Conservation (phyloP, 768 basidiomycete species). For the Phylloporus sp. region DNA sequence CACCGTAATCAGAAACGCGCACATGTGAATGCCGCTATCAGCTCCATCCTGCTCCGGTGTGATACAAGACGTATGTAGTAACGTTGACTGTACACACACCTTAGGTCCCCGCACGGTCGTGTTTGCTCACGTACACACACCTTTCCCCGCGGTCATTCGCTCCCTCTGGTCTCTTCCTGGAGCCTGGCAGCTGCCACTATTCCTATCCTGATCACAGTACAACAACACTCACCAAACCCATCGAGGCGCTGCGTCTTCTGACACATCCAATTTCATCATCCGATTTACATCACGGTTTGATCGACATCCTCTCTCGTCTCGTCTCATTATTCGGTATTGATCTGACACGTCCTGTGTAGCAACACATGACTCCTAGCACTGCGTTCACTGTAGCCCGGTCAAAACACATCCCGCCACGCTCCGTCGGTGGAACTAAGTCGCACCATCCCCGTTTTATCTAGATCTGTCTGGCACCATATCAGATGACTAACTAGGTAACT, state of each 20-base stretch:
- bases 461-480: not conserved
- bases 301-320: slow-evolving; percentile 16
- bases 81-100: slow-evolving; percentile 32
- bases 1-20: slow-evolving; percentile 33
- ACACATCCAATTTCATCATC: slow-evolving; percentile 24
- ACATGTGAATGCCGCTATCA: slow-evolving; percentile 35
- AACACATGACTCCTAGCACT: slow-evolving; percentile 22
- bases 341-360: slow-evolving; percentile 21
- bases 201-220: not conserved
- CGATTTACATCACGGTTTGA: slow-evolving; percentile 20
- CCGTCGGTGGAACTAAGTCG: slow-evolving; percentile 9
- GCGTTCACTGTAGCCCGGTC: slow-evolving; percentile 5
- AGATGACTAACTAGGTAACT: slow-evolving; percentile 4
- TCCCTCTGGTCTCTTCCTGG: not conserved
- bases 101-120: slow-evolving; percentile 35
- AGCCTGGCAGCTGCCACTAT: slow-evolving; percentile 7
- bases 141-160: slow-evolving; percentile 28
- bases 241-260: slow-evolving; percentile 22
- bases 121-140: slow-evolving; percentile 34
- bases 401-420: not conserved
- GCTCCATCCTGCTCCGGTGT: slow-evolving; percentile 24
- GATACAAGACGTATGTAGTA: slow-evolving; percentile 30
- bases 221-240: not conserved
- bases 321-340: slow-evolving; percentile 14
- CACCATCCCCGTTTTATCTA: not conserved